These are phyloP conservation scores for Rhinocladiella mackenziei DNA, from an alignment of 2,329 filamentous ascomycete species.

Conservation along the genomic window DNA sequence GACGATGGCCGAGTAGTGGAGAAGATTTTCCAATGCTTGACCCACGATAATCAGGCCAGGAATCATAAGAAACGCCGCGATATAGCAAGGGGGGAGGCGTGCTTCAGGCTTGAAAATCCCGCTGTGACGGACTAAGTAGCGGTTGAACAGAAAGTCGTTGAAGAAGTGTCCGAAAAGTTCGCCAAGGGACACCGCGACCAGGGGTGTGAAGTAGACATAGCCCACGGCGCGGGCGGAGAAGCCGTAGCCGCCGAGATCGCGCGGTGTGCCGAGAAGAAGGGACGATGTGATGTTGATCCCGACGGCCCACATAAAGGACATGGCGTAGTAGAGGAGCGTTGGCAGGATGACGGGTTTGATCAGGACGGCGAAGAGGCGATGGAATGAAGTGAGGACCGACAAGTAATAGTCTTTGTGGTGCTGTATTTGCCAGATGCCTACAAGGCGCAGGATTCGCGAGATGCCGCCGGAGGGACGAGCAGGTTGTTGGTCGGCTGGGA, in stretches of 20 bases:
- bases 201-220: conserved; percentile 11
- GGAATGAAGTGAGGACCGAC: background rate
- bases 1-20: background rate
- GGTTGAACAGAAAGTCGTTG: conserved; percentile 22
- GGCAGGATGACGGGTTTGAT: conserved; percentile 3
- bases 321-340: background rate
- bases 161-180: conserved; percentile 36
- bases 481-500: background rate
- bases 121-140: conserved; percentile 1
- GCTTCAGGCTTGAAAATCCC: conserved; percentile 6
- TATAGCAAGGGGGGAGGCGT: background rate
- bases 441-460: conserved; percentile 1
- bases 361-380: background rate
- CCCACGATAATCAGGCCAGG: conserved; percentile 29
- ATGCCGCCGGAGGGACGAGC: background rate
- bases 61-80: conserved; percentile 2
- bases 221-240: background rate
- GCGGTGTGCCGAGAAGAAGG: conserved; percentile 1
- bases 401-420: conserved; percentile 1
- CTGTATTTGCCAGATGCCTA: too few species aligned
- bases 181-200: conserved; percentile 38
- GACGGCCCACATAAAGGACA: conserved; percentile 2
- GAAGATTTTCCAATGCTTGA: conserved; percentile 22
- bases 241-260: conserved; percentile 3
- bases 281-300: conserved; percentile 3